Conservation (phyloP, 176 grass and related monocot genomes). For the Juncus effusus region DNA sequence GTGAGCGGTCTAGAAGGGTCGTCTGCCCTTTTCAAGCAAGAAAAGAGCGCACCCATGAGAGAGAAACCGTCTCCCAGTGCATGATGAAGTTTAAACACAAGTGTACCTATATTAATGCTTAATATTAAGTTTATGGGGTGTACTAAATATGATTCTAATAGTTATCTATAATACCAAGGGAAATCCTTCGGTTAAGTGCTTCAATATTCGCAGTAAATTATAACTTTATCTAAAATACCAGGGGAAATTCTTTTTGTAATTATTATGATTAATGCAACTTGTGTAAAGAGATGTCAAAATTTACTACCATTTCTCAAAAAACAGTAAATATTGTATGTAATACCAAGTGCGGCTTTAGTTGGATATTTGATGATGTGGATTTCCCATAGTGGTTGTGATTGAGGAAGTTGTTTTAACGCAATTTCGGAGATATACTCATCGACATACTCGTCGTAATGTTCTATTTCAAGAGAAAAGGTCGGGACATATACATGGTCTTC, state of each 20-base stretch:
- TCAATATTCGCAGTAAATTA: no score
- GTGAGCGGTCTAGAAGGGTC: conserved; percentile 35
- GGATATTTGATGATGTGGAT: conserved; percentile 41
- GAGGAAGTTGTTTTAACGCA: conserved; percentile 6
- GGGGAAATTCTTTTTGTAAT: no score
- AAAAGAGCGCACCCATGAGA: conserved; percentile 40
- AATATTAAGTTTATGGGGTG: no score
- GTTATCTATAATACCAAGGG: no score
- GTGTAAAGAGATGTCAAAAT: no score
- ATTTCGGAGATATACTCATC: conserved; percentile 31
- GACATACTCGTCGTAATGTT: conserved; percentile 25
- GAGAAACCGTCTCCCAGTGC: conserved; percentile 39
- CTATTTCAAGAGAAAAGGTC: conserved; percentile 23
- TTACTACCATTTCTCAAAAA: neutral
- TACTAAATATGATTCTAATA: no score
- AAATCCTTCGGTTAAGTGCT: no score
- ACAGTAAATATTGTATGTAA: neutral
- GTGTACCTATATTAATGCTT: conserved; percentile 13
- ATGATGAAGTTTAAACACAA: conserved; percentile 41
- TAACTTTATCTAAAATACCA: no score
- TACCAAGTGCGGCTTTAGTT: conserved; percentile 24
- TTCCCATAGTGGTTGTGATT: conserved; percentile 31
- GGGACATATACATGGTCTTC: conserved; percentile 33
- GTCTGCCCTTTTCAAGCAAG: conserved; percentile 30
- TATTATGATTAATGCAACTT: no score